Percentiles rank a stretch among this genome's conserved stretches.
Conservation (phyloP, 495 filamentous ascomycete species). For the Aspergillus affinis region DNA sequence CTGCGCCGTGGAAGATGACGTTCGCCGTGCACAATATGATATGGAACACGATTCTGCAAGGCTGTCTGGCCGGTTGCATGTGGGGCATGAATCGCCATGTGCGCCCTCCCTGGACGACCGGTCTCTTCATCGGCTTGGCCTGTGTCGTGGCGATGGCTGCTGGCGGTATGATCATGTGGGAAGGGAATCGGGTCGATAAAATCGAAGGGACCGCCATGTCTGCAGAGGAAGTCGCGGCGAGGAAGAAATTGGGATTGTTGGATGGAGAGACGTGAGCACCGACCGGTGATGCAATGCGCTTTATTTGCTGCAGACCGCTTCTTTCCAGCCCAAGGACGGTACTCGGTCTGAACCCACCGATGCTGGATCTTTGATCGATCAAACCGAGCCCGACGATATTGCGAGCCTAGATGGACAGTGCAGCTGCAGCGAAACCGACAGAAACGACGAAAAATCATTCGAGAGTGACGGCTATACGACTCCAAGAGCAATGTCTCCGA, state of each 20-base stretch:
- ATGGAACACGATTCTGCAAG: slow-evolving; percentile 73
- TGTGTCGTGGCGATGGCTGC: slow-evolving; percentile 67
- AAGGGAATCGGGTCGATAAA: neutral
- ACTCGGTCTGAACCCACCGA: no score
- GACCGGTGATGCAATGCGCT: no score
- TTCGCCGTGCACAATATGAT: slow-evolving; percentile 71
- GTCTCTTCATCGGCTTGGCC: slow-evolving; percentile 68
- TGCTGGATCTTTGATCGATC: no score
- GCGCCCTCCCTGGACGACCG: slow-evolving; percentile 72
- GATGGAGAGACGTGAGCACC: no score
- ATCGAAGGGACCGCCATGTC: neutral
- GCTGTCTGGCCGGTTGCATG: slow-evolving; percentile 71
- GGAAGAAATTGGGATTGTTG: neutral
- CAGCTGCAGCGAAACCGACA: no score
- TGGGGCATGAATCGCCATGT: slow-evolving; percentile 71
- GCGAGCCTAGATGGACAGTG: no score
- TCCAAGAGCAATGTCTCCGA: no score
- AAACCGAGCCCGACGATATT: no score
- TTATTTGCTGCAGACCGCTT: neutral
- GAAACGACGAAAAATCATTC: no score
- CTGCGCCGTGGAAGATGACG: slow-evolving; percentile 72
- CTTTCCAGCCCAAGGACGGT: no score
- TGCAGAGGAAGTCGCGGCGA: neutral
- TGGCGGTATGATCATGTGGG: slow-evolving; percentile 55
- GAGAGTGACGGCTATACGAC: no score